Evolutionary conservation across 1,139 yeast genomes (phyloP), one percentile per base, ranked within the genome.

Genomic region (Yamadazyma dushanensis): DNA sequence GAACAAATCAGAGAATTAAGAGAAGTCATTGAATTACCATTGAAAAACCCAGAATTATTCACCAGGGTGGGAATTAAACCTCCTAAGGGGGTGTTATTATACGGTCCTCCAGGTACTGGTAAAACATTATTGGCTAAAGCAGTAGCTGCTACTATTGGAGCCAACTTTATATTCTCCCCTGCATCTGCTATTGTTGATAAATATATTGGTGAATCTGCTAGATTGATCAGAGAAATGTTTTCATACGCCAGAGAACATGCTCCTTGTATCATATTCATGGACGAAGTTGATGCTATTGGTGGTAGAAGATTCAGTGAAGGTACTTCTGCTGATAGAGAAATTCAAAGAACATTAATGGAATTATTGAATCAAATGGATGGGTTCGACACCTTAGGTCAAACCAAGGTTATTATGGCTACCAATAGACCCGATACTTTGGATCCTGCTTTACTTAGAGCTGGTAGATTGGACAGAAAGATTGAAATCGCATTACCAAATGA

Each of bases 101-200:
- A 94, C 56, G 99, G 98, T 2, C 98, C 98, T n/a, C 98, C 98
- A 18, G 98, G 98, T 53, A 92, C 98, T 1, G 98, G 98, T 59
- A 92, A 92, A 60, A 92, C 98, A 0, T 70, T 92, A 44, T 73
- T 92, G 52, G 98, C 98, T 9, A 90, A 92, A 57, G 98, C 98
- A 0, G 97, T 90, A 29, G 98, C 99, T 5, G 97, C 98, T 31
- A 92, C 97, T 5, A 88, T 94, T 53, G 98, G 97, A 34, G 97
- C 97, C 32, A 94, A 94, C 63, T 94, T 94, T 66, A 92, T 94
- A 46, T 92, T 92, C 55, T 87, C 96, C 9, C 98, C 98, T 9
- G 97, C 98, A 1, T 86, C 96, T 5, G 98, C 96, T 31, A 94
- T 94, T 58, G 98, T 94, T 36, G 98, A 94, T 64, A 94, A 94